These are phyloP conservation scores for Quercus alba DNA, from an alignment of 306 rosid genomes.

Conservation along the genomic window DNA sequence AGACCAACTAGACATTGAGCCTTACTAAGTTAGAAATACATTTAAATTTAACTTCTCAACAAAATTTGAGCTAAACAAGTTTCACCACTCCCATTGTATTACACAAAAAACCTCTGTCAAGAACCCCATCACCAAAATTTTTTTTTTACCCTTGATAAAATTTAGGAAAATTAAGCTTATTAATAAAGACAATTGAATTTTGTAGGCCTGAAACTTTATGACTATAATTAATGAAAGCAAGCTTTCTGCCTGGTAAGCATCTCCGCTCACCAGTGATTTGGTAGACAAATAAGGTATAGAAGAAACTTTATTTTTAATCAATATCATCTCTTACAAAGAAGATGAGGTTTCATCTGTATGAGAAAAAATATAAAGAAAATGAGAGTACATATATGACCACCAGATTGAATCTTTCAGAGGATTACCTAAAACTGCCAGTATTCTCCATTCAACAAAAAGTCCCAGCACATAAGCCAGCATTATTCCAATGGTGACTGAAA, in stretches of 20 bases:
- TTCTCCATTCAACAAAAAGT: conserved; percentile 88
- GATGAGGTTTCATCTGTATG: not conserved
- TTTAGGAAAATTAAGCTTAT: not conserved
- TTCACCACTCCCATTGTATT: not conserved
- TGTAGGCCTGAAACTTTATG: not conserved
- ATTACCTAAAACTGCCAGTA: conserved; percentile 92
- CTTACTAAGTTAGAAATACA: not conserved
- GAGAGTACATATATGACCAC: not conserved
- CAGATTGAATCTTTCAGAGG: conserved; percentile 9
- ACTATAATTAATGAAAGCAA: not conserved
- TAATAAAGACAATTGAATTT: not conserved
- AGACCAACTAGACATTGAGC: not conserved
- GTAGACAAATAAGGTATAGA: not conserved
- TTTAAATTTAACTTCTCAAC: not conserved
- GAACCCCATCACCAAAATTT: not conserved
- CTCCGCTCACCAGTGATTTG: not conserved
- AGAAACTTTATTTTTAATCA: not conserved
- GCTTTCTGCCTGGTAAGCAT: not conserved
- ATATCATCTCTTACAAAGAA: not conserved
- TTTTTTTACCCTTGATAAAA: not conserved
- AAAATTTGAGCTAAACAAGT: not conserved
- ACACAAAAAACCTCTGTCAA: not conserved
- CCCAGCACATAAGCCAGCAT: conserved; percentile 94
- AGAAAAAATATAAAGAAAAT: not conserved
- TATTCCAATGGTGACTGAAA: conserved; percentile 87